These are phyloP conservation scores for Mycena floridula DNA, from an alignment of 768 basidiomycete species.

Conservation along the genomic window DNA sequence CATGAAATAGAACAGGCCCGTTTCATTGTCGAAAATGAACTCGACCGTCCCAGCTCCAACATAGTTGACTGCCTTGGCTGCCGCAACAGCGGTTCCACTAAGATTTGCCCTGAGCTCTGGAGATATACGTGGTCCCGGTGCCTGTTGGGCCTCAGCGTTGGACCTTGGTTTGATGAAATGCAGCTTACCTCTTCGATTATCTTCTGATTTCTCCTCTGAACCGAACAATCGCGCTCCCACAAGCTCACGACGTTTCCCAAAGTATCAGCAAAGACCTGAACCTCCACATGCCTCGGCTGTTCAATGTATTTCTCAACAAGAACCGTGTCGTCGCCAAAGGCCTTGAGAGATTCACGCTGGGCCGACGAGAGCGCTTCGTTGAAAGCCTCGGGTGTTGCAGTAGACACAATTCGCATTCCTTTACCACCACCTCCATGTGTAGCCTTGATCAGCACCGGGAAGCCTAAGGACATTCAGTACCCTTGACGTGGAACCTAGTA, in stretches of 20 bases:
- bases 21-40: slow-evolving; percentile 94
- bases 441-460: slow-evolving; percentile 94
- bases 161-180: slow-evolving; percentile 1
- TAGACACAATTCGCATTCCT: slow-evolving; percentile 80
- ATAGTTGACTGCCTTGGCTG: slow-evolving; percentile 89
- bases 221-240: slow-evolving; percentile 95
- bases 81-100: slow-evolving; percentile 82
- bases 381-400: slow-evolving; percentile 58
- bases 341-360: slow-evolving; percentile 80
- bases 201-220: slow-evolving; percentile 91
- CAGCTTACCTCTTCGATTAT: slow-evolving; percentile 77
- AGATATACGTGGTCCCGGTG: slow-evolving; percentile 86
- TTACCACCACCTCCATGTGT: slow-evolving; percentile 94
- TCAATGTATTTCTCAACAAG: slow-evolving; percentile 87
- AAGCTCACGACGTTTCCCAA: slow-evolving; percentile 80
- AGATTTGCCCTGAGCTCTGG: slow-evolving; percentile 75
- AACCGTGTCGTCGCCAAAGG: slow-evolving; percentile 83
- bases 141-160: slow-evolving; percentile 33
- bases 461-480: slow-evolving; percentile 38
- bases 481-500: neutral
- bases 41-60: slow-evolving; percentile 93
- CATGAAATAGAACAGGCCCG: slow-evolving; percentile 87
- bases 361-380: slow-evolving; percentile 80
- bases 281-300: slow-evolving; percentile 86
- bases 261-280: slow-evolving; percentile 89